Evolutionary conservation across 176 grass and related monocot genomes (phyloP).

Genomic region (Zea mays): Zm-B73-REFERENCE-NAM-5.0 NC_050099.1:246948501-246949000

Average conservation of each 20-base stretch:
- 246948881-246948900: neutral
- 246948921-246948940: conserved; percentile 22
- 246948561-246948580: no score
- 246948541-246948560: no score
- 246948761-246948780: no score
- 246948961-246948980: conserved; percentile 58
- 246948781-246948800: no score
- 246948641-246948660: no score
- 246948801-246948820: neutral
- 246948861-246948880: neutral
- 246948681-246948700: no score
- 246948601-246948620: no score
- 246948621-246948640: no score
- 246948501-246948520: neutral
- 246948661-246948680: no score
- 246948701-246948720: neutral
- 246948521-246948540: neutral
- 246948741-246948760: no score
- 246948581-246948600: no score
- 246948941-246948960: conserved; percentile 1
- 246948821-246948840: neutral
- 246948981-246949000: conserved; percentile 67
- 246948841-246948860: conserved; percentile 32
- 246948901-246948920: conserved; percentile 16
- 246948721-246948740: conserved; percentile 7